These are phyloP conservation scores for Sporisorium iseilematis-ciliati DNA, from an alignment of 1,284 basidiomycete genomes.

Conservation along the genomic window DNA sequence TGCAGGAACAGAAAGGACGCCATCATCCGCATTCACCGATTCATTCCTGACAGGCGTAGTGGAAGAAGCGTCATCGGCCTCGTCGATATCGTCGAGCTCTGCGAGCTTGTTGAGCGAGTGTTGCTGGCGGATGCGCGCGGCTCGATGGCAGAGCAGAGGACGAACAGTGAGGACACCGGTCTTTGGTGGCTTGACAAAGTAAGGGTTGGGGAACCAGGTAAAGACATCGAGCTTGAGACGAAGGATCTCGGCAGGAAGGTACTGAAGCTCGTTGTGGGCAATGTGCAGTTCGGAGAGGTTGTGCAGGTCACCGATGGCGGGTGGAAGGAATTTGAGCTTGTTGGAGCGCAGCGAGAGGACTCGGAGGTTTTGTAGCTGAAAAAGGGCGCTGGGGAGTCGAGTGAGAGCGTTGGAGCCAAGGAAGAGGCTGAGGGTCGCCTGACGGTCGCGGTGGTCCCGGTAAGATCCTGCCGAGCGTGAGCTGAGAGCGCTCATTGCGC, in stretches of 20 bases:
- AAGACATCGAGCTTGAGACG: slow-evolving; percentile 61
- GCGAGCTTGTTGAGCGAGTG: slow-evolving; percentile 17
- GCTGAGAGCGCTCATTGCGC: slow-evolving; percentile 32
- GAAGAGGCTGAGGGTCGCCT: slow-evolving; percentile 52
- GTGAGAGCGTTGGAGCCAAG: slow-evolving; percentile 58
- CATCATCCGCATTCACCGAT: neutral
- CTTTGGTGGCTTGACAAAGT: slow-evolving; percentile 44
- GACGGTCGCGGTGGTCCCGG: slow-evolving; percentile 43
- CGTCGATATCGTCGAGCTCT: slow-evolving; percentile 27
- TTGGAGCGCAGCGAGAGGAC: slow-evolving; percentile 67
- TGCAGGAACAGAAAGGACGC: neutral
- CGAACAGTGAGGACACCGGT: slow-evolving; percentile 38
- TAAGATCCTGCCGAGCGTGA: slow-evolving; percentile 40
- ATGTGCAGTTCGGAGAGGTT: slow-evolving; percentile 64
- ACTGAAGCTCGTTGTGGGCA: slow-evolving; percentile 58
- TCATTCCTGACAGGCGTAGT: slow-evolving; percentile 29
- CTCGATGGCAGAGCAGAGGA: slow-evolving; percentile 34
- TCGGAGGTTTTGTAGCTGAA: slow-evolving; percentile 62
- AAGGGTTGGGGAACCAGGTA: slow-evolving; percentile 65
- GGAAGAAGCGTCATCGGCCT: slow-evolving; percentile 29
- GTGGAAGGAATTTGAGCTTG: slow-evolving; percentile 58
- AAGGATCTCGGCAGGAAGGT: slow-evolving; percentile 65
- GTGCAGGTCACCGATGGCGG: slow-evolving; percentile 63
- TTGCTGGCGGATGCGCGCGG: slow-evolving; percentile 20
- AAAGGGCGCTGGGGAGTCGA: slow-evolving; percentile 63